Conservation (phyloP, 1,284 basidiomycete genomes). For the Tetrapyrgos nigripes region DNA sequence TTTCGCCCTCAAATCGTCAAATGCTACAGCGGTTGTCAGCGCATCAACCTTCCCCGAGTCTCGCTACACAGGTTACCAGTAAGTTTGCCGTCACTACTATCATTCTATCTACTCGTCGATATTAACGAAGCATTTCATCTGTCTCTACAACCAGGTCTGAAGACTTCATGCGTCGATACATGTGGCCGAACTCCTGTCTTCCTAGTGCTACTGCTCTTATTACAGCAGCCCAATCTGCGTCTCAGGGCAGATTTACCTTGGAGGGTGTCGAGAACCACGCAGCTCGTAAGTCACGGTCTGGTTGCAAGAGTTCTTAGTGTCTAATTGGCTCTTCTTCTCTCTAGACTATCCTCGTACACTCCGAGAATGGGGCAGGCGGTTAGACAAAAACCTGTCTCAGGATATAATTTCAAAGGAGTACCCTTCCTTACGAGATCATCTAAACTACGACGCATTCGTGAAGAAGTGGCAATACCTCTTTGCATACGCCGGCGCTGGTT, state of each 20-base stretch:
- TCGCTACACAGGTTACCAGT: conserved; percentile 73
- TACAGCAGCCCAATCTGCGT: conserved; percentile 67
- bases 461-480: conserved; percentile 83
- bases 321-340: neutral
- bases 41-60: conserved; percentile 88
- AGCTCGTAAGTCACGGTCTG: conserved; percentile 56
- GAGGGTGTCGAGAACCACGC: conserved; percentile 90
- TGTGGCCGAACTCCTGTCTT: conserved; percentile 92
- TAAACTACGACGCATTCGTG: conserved; percentile 68
- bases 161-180: conserved; percentile 90
- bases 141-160: conserved; percentile 63
- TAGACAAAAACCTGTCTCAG: conserved; percentile 67
- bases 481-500: conserved; percentile 77
- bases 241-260: conserved; percentile 79
- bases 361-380: conserved; percentile 85
- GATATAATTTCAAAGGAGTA: conserved; percentile 62
- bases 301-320: conserved; percentile 6
- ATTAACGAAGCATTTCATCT: conserved; percentile 9
- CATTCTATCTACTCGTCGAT: neutral
- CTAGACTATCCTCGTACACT: conserved; percentile 88
- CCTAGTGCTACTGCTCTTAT: conserved; percentile 82
- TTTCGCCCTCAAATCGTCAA: conserved; percentile 75
- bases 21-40: conserved; percentile 78
- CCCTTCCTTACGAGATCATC: conserved; percentile 56
- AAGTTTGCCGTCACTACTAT: conserved; percentile 30